These are phyloP conservation scores for Phytophthora constricta DNA, from an alignment of 352 stramenopile genomes.

Conservation along the genomic window DNA sequence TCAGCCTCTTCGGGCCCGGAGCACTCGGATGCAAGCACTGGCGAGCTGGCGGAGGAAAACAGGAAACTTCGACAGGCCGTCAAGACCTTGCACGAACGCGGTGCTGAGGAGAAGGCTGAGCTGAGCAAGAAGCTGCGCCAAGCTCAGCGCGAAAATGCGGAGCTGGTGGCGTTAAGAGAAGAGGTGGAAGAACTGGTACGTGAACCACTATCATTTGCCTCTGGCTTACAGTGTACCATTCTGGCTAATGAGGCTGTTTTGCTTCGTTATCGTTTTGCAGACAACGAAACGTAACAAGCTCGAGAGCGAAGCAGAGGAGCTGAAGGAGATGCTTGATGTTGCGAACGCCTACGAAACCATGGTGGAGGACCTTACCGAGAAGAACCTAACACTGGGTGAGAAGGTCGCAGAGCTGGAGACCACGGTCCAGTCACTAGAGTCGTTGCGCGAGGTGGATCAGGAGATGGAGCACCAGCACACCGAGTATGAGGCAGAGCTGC, in stretches of 20 bases:
- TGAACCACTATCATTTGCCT: slow-evolving; percentile 4
- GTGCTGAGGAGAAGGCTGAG: slow-evolving; percentile 80
- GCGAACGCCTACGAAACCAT: slow-evolving; percentile 89
- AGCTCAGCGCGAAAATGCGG: slow-evolving; percentile 71
- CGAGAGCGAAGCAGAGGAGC: slow-evolving; percentile 76
- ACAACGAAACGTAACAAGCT: slow-evolving; percentile 60
- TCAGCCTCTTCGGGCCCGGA: slow-evolving; percentile 50
- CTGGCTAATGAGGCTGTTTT: not conserved
- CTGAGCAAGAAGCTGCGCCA: slow-evolving; percentile 83
- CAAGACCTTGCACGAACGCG: slow-evolving; percentile 85
- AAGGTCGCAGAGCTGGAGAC: slow-evolving; percentile 80
- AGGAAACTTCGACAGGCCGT: slow-evolving; percentile 81
- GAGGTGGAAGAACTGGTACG: slow-evolving; percentile 78
- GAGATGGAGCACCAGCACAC: slow-evolving; percentile 91
- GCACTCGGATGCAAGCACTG: slow-evolving; percentile 36
- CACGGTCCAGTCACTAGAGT: slow-evolving; percentile 77
- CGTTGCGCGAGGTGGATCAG: slow-evolving; percentile 83
- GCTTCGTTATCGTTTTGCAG: slow-evolving; percentile 26
- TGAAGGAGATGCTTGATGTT: slow-evolving; percentile 88
- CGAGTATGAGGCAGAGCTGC: slow-evolving; percentile 83
- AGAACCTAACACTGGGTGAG: slow-evolving; percentile 86
- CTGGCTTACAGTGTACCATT: not conserved
- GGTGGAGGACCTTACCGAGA: slow-evolving; percentile 90
- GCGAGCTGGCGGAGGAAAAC: slow-evolving; percentile 80
- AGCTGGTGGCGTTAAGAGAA: slow-evolving; percentile 66